Evolutionary conservation across 495 filamentous ascomycete species (phyloP).

Genomic region (Paragyromitra xinjiangensis): DNA sequence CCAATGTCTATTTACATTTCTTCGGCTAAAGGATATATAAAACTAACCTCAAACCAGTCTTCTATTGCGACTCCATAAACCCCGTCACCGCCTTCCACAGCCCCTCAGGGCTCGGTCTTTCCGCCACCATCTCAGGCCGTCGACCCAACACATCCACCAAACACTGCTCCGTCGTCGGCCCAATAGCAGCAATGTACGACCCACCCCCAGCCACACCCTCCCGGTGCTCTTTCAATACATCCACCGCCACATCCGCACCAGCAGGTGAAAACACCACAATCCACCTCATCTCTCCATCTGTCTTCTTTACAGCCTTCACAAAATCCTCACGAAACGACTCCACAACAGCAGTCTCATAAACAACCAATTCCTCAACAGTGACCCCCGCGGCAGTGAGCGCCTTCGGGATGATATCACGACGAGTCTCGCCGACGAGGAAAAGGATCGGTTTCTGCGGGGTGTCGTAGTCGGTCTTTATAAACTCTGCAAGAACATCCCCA

Average conservation of each 20-base stretch:
- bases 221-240: slow-evolving; percentile 45
- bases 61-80: slow-evolving; percentile 61
- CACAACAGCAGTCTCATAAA: slow-evolving; percentile 87
- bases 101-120: slow-evolving; percentile 82
- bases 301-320: slow-evolving; percentile 60
- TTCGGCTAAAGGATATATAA: not conserved
- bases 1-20: not conserved
- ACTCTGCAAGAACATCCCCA: slow-evolving; percentile 76
- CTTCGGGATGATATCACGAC: slow-evolving; percentile 86
- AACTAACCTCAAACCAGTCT: not conserved
- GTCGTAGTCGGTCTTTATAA: slow-evolving; percentile 70
- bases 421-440: slow-evolving; percentile 86
- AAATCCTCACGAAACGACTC: slow-evolving; percentile 76
- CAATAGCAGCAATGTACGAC: slow-evolving; percentile 82
- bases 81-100: slow-evolving; percentile 72
- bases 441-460: slow-evolving; percentile 67
- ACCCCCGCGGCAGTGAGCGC: slow-evolving; percentile 68
- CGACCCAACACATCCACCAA: slow-evolving; percentile 72
- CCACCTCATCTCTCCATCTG: slow-evolving; percentile 68
- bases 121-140: slow-evolving; percentile 82
- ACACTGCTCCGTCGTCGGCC: slow-evolving; percentile 87
- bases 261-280: slow-evolving; percentile 93
- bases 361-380: slow-evolving; percentile 75
- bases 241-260: slow-evolving; percentile 49
- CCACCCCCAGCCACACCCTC: slow-evolving; percentile 54